Evolutionary conservation across 768 basidiomycete species (phyloP).

Genomic region (Agrocybe pediades): DNA sequence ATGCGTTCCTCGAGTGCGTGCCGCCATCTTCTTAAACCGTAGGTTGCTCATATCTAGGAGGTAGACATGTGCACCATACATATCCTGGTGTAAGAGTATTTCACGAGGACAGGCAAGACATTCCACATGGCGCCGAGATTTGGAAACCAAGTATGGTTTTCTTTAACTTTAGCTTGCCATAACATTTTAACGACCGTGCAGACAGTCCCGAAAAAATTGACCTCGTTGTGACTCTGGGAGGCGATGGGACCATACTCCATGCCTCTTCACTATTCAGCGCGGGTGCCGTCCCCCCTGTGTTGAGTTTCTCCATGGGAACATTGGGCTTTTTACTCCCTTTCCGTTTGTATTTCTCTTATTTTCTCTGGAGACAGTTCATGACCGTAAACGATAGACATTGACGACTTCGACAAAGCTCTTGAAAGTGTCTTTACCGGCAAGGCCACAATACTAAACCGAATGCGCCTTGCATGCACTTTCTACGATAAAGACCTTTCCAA

Average conservation of each 20-base stretch:
- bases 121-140: constrained; percentile 61
- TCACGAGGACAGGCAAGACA: constrained; percentile 67
- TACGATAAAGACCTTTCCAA: constrained; percentile 60
- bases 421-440: constrained; percentile 79
- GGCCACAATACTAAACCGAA: constrained; percentile 82
- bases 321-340: constrained; percentile 93
- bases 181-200: constrained; percentile 27
- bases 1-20: constrained; percentile 69
- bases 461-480: constrained; percentile 86
- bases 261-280: constrained; percentile 88
- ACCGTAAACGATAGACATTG: constrained; percentile 66
- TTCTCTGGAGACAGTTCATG: background rate
- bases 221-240: constrained; percentile 88
- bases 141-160: constrained; percentile 61
- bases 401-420: constrained; percentile 80
- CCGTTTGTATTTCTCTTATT: constrained; percentile 54
- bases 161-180: background rate
- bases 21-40: background rate
- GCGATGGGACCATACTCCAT: constrained; percentile 94
- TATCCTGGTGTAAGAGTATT: constrained; percentile 67
- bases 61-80: constrained; percentile 56
- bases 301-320: constrained; percentile 92
- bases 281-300: constrained; percentile 90
- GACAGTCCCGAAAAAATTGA: constrained; percentile 68
- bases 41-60: constrained; percentile 1